Evolutionary conservation across 2,329 filamentous ascomycete species (phyloP), one percentile per base, ranked within the genome.

Genomic region (Gyromitra esculenta): DNA sequence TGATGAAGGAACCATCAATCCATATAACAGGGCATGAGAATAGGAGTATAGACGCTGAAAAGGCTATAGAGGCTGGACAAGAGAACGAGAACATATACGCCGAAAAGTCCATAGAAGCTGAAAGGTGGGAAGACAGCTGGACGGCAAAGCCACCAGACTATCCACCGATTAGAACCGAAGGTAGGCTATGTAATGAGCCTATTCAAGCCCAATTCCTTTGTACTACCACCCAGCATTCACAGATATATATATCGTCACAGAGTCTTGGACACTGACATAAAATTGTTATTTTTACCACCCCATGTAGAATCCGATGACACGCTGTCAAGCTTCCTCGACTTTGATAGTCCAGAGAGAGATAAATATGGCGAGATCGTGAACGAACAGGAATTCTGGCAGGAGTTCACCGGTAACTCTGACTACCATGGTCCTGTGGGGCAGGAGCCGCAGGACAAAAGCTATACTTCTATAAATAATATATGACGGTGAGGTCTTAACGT

Each of bases 251-350:
- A 18, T 21, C 41, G 25, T 1, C 48, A 13, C 25, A 37, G 35
- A 59, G 5, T n/a, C 15, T 21, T 45, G 18, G 9, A 54, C n/a
- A 54, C 48, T 64, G 18, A 73, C 48, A 64, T 43, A 18, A 9
- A 15, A 31, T 8, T 59, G 18, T 35, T 39, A 9, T 39, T 41
- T 60, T 39, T 48, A 37, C 50, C 21, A 45, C 18, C 7, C 21
- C 2, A 52, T 39, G 18, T 15, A 66, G 75, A 66, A 37, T 69
- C 64, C 6, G 77, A 75, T 5, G 45, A 77, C 66, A 71, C 69
- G 11, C 8, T 78, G 35, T 48, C 25, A 39, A 63, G 21, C 35
- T 78, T 78, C 48, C 43, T 78, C 13, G 77, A 78, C 45, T 78
- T 78, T 18, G 45, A 41, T 18, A 5, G 3, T 21, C 39, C 15